Conservation (phyloP, 2,329 filamentous ascomycete species). For the Zarea fungicola region DNA sequence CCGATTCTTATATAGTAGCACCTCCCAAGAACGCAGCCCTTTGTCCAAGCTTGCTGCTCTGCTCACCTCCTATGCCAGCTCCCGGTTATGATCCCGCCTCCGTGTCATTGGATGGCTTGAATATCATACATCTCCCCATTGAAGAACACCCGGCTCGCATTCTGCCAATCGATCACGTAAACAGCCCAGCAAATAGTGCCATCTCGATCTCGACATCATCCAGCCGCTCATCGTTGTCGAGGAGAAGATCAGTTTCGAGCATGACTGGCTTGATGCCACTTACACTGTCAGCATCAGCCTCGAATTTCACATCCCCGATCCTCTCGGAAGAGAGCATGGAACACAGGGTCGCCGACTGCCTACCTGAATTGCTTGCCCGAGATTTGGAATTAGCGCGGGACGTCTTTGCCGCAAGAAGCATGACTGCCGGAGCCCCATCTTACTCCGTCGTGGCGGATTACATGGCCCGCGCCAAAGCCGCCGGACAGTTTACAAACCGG, state of each 20-base stretch:
- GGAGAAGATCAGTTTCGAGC: slow-evolving; percentile 32
- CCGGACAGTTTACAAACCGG: slow-evolving; percentile 18
- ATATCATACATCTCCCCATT: slow-evolving; percentile 2
- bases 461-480: slow-evolving; percentile 15
- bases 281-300: slow-evolving; percentile 26
- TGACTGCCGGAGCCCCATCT: slow-evolving; percentile 47
- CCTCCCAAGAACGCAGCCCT: background rate
- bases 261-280: slow-evolving; percentile 36
- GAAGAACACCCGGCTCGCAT: background rate
- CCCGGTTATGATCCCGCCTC: slow-evolving; percentile 10
- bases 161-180: too few relatives aligned
- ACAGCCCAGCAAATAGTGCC: slow-evolving; percentile 15
- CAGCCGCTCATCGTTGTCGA: slow-evolving; percentile 17
- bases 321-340: slow-evolving; percentile 23
- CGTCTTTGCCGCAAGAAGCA: slow-evolving; percentile 44
- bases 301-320: slow-evolving; percentile 19
- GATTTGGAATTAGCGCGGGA: slow-evolving; percentile 46
- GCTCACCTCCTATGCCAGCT: slow-evolving; percentile 10
- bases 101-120: slow-evolving; percentile 10
- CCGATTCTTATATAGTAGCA: slow-evolving; percentile 7
- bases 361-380: slow-evolving; percentile 51
- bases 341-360: slow-evolving; percentile 36
- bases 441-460: slow-evolving; percentile 30
- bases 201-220: slow-evolving; percentile 3
- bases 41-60: slow-evolving; percentile 1